phyloP scores from a whole-genome alignment of 495 filamentous ascomycete genomes.

The Pyrenopolyporus hunteri region DNA sequence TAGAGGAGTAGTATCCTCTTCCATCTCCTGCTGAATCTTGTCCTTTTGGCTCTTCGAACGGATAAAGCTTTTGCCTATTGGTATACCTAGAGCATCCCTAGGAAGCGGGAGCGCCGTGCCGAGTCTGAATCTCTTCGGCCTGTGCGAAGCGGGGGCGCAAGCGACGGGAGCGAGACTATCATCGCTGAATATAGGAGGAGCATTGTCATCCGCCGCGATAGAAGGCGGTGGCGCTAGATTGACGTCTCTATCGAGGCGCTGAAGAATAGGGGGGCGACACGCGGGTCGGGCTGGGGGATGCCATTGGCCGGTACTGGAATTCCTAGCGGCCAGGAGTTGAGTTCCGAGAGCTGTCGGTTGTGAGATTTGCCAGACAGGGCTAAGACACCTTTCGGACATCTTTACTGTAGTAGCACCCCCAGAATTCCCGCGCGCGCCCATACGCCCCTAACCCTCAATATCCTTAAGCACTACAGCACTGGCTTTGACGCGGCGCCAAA shows the following conservation, averaged over 20 bases:
- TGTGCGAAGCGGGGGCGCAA: slow-evolving; percentile 30
- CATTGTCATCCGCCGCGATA: slow-evolving; percentile 16
- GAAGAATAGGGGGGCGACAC: slow-evolving; percentile 32
- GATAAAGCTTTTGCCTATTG: slow-evolving; percentile 12
- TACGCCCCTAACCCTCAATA: slow-evolving; percentile 53
- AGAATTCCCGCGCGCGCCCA: slow-evolving; percentile 44
- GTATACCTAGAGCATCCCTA: slow-evolving; percentile 38
- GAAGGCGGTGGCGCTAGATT: slow-evolving; percentile 30
- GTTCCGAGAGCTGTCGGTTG: slow-evolving; percentile 40
- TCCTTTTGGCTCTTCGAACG: slow-evolving; percentile 27
- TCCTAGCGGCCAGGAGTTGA: slow-evolving; percentile 27
- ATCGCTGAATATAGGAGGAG: slow-evolving; percentile 32
- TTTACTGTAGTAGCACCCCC: slow-evolving; percentile 3
- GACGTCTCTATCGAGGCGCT: slow-evolving; percentile 19
- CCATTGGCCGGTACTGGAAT: slow-evolving; percentile 19
- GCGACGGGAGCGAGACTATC: slow-evolving; percentile 38
- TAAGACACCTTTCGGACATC: slow-evolving; percentile 2
- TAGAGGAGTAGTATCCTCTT: slow-evolving; percentile 33
- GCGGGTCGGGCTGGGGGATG: slow-evolving; percentile 33
- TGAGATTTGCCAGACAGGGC: slow-evolving; percentile 29
- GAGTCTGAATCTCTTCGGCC: slow-evolving; percentile 24
- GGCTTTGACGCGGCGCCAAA: slow-evolving; percentile 57
- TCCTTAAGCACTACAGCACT: slow-evolving; percentile 38
- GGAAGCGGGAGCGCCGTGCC: slow-evolving; percentile 33
- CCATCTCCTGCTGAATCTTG: background rate